Evolutionary conservation across 495 filamentous ascomycete genomes (phyloP).

Genomic region (Sphaerosporella brunnea): DNA sequence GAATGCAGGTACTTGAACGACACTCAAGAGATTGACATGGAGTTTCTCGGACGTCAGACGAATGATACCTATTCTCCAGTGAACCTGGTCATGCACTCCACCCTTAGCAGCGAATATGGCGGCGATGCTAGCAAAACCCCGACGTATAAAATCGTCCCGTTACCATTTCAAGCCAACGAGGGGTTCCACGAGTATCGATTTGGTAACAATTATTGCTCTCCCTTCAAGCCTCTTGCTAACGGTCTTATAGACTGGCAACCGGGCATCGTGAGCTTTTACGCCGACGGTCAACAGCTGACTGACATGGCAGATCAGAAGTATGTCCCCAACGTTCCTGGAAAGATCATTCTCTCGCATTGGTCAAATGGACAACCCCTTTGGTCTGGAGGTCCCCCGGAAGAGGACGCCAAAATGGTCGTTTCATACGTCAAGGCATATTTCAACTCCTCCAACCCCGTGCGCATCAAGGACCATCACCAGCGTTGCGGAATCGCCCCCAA

Average conservation of each 20-base stretch:
- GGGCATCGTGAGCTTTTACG: conserved; percentile 43
- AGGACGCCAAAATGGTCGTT: conserved; percentile 42
- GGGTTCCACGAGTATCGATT: conserved; percentile 61
- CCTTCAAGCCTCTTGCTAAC: neutral
- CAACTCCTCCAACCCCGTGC: conserved; percentile 39
- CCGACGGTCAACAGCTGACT: conserved; percentile 37
- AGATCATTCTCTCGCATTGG: conserved; percentile 57
- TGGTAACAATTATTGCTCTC: conserved; percentile 18
- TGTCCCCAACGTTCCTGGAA: conserved; percentile 40
- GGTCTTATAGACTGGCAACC: conserved; percentile 39
- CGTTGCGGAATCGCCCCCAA: conserved; percentile 34
- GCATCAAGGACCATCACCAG: conserved; percentile 30
- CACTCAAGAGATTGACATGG: conserved; percentile 64
- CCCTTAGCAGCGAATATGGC: conserved; percentile 34
- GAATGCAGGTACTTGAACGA: conserved; percentile 43
- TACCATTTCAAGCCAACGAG: conserved; percentile 44
- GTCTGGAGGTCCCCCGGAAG: conserved; percentile 47
- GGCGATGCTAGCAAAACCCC: conserved; percentile 39
- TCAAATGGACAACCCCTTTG: conserved; percentile 53
- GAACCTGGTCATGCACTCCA: conserved; percentile 55
- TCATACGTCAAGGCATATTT: conserved; percentile 60
- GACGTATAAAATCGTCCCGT: conserved; percentile 35
- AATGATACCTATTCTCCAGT: conserved; percentile 38
- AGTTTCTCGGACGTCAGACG: conserved; percentile 48
- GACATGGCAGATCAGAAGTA: conserved; percentile 36